phyloP scores from a whole-genome alignment of 2,329 filamentous ascomycete species.

The Cyphellophora europaea region DNA sequence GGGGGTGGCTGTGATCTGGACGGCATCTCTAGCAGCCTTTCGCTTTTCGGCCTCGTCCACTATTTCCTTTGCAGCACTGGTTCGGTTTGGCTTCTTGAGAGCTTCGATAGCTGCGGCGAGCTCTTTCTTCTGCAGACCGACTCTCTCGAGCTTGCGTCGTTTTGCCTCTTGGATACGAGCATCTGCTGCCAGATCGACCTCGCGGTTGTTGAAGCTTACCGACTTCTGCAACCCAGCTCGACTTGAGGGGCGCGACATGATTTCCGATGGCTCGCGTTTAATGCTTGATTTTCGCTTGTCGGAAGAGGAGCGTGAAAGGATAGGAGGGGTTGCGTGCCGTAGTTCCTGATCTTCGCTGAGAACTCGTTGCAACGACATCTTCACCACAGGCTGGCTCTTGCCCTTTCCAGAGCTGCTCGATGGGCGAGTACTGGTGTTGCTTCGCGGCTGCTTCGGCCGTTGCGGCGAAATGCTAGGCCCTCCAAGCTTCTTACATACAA shows the following conservation, averaged over 20 bases:
- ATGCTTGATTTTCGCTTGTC: constrained; percentile 22
- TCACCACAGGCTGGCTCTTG: constrained; percentile 17
- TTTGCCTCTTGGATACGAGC: constrained; percentile 36
- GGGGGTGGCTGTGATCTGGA: constrained; percentile 42
- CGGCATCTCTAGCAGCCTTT: constrained; percentile 30
- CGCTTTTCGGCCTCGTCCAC: constrained; percentile 33
- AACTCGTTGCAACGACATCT: constrained; percentile 35
- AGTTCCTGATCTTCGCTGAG: constrained; percentile 33
- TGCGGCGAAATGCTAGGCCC: constrained; percentile 29
- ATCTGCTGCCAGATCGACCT: constrained; percentile 38
- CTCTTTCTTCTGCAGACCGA: constrained; percentile 38
- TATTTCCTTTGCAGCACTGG: constrained; percentile 35
- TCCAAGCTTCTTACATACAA: constrained; percentile 38
- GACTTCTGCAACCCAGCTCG: constrained; percentile 36
- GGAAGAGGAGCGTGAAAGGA: constrained; percentile 32
- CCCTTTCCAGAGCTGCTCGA: too few species aligned
- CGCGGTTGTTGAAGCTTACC: constrained; percentile 36
- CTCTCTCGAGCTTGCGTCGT: constrained; percentile 33
- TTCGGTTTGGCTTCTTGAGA: constrained; percentile 37
- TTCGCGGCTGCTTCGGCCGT: constrained; percentile 23
- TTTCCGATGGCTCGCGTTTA: constrained; percentile 33
- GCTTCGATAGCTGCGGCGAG: constrained; percentile 38
- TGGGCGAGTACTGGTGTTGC: constrained; percentile 20
- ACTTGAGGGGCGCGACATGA: constrained; percentile 27
- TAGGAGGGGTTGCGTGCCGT: constrained; percentile 26